Base-by-base conservation (phyloP, 2,329 filamentous ascomycete species). In the Neofusicoccum parvum region DNA sequence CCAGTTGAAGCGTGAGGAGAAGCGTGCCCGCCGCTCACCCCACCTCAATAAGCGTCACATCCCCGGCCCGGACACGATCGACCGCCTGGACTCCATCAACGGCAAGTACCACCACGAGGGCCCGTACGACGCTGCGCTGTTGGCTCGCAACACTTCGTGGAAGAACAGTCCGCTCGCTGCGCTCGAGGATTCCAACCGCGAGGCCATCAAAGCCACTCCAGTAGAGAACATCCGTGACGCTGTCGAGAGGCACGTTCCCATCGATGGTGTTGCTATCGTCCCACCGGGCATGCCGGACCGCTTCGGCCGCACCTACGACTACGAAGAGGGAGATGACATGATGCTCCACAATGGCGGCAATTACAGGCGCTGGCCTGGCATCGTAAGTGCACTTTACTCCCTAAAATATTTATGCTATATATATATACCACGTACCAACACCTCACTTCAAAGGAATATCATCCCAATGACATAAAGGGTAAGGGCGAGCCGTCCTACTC, bases 51-150 rank as follows among this genome's bases (percentile, higher is more conserved):
- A 88, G 74, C 86, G 84, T 72, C 82, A 88, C 71, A 83, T 90
- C 15, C 86, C 88, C 32, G 86, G 85, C 51, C 86, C 92, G 1
- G 94, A 98, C 76, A 83, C 84, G 9, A 95, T 98, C 72, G 94
- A 97, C 75, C 81, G 82, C 5, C 86, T 98, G 1, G 94, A 97
- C 74, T 83, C 85, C 2, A 77, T 85, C n/a, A 85, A 86, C 59
- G 84, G 84, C 17, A 79, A 84, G 2, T 97, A 96, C 77, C 94
- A 97, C 76, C 94, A 98, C 72, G 92, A 90, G 69, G 94, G 94
- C 0, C 94, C 94, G 0, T 98, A 91, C 71, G 94, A 98, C 75
- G 92, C 94, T 10, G 90, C 92, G 2, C 83, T 92, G 62, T 82
- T 90, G 1, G 87, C 90, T 12, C 86, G 92, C 54, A 97, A 97